Evolutionary conservation across 2,329 filamentous ascomycete species (phyloP).

Genomic region (Penicillium sp.): DNA sequence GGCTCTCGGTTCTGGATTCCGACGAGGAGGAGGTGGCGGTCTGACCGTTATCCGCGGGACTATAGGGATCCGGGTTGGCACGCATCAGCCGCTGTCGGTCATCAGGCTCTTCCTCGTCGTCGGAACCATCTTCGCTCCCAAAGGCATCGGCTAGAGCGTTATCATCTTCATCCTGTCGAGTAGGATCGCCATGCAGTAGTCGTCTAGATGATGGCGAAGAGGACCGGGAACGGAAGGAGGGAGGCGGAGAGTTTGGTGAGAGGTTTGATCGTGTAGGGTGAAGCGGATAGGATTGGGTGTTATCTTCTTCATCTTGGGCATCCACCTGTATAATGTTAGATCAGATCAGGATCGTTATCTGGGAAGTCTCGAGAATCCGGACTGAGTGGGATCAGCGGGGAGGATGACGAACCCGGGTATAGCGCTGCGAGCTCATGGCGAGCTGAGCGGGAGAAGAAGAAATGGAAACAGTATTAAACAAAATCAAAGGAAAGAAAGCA

Average conservation of each 20-base stretch:
- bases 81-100: slow-evolving; percentile 86
- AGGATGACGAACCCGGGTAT: slow-evolving; percentile 45
- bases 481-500: slow-evolving; percentile 8
- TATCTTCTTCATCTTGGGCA: slow-evolving; percentile 45
- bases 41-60: slow-evolving; percentile 31
- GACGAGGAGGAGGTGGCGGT: slow-evolving; percentile 28
- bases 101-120: slow-evolving; percentile 69
- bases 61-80: slow-evolving; percentile 49
- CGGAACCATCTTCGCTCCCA: slow-evolving; percentile 73
- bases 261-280: slow-evolving; percentile 28
- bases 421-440: slow-evolving; percentile 52
- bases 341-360: slow-evolving; percentile 13
- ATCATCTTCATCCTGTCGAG: slow-evolving; percentile 60
- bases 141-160: slow-evolving; percentile 90
- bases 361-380: slow-evolving; percentile 1
- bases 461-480: slow-evolving; percentile 20
- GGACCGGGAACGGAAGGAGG: slow-evolving; percentile 84
- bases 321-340: slow-evolving; percentile 38
- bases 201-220: slow-evolving; percentile 63
- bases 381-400: slow-evolving; percentile 18
- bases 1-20: slow-evolving; percentile 16
- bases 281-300: slow-evolving; percentile 32
- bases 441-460: slow-evolving; percentile 34
- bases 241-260: slow-evolving; percentile 50
- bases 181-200: slow-evolving; percentile 54